Percentiles rank a stretch among this genome's conserved stretches.
phyloP scores from a whole-genome alignment of 495 filamentous ascomycete genomes.

The Tetracladium marchalianum region DNA sequence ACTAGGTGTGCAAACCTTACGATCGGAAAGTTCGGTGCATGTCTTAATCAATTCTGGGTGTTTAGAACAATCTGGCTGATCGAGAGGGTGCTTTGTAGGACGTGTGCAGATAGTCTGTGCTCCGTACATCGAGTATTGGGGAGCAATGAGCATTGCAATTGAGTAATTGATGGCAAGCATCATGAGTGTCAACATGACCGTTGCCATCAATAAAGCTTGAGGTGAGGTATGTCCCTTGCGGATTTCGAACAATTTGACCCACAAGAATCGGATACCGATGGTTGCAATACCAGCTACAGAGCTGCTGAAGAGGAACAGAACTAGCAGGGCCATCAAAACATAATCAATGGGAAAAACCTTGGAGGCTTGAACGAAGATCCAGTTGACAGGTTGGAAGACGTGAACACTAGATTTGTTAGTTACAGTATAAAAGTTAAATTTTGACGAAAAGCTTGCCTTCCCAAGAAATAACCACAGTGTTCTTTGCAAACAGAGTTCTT shows the following conservation, averaged over 20 bases:
- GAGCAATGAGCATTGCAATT: slow-evolving; percentile 81
- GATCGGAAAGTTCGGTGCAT: slow-evolving; percentile 69
- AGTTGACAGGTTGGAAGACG: slow-evolving; percentile 92
- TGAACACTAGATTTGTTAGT: slow-evolving; percentile 47
- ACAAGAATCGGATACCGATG: slow-evolving; percentile 90
- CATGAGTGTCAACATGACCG: slow-evolving; percentile 81
- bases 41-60: slow-evolving; percentile 59
- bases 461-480: slow-evolving; percentile 89
- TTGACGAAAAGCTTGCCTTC: slow-evolving; percentile 22
- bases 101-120: slow-evolving; percentile 88
- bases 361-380: slow-evolving; percentile 71
- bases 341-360: slow-evolving; percentile 90
- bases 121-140: slow-evolving; percentile 90
- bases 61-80: slow-evolving; percentile 72
- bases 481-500: slow-evolving; percentile 88
- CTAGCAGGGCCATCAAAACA: slow-evolving; percentile 69
- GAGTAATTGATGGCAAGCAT: slow-evolving; percentile 86
- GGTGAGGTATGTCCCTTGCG: slow-evolving; percentile 81
- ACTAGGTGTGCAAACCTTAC: slow-evolving; percentile 77
- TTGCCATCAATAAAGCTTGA: slow-evolving; percentile 85
- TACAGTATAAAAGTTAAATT: not conserved
- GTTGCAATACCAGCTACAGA: slow-evolving; percentile 77
- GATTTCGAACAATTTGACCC: slow-evolving; percentile 85
- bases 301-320: slow-evolving; percentile 76
- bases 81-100: slow-evolving; percentile 38